These are phyloP conservation scores for Termitomyces sp. DNA, from an alignment of 768 basidiomycete species.

Conservation along the genomic window DNA sequence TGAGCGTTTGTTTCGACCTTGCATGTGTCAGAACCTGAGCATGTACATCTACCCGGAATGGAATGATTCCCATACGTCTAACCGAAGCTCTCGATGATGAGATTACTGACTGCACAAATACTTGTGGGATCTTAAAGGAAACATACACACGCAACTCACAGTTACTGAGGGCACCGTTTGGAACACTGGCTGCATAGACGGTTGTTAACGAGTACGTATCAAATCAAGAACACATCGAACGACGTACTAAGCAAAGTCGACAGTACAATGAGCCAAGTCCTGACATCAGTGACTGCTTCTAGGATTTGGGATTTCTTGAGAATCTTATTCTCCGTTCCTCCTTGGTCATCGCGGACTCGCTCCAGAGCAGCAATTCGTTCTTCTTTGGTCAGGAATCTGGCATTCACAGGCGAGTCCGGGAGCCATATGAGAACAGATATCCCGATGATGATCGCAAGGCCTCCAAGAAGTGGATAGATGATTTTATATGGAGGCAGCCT, in stretches of 20 bases:
- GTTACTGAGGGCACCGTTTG: conserved; percentile 59
- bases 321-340: conserved; percentile 55
- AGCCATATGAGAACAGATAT: conserved; percentile 51
- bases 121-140: not conserved
- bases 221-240: not conserved
- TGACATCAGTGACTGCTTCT: conserved; percentile 50
- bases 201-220: not conserved
- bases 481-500: conserved; percentile 53
- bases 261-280: conserved; percentile 59
- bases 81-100: conserved; percentile 58
- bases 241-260: conserved; percentile 51
- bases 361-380: conserved; percentile 60
- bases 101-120: conserved; percentile 42
- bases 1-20: conserved; percentile 56
- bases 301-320: conserved; percentile 53
- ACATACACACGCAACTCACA: conserved; percentile 31
- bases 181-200: conserved; percentile 47
- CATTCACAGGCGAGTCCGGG: conserved; percentile 62
- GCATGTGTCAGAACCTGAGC: not conserved
- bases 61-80: conserved; percentile 40
- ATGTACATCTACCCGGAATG: not conserved
- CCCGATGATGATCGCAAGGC: conserved; percentile 53
- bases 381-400: conserved; percentile 46
- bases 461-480: conserved; percentile 55
- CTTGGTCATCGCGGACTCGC: conserved; percentile 61